A percentile compares a stretch with the other conserved stretches of the same genome.
Conservation (phyloP, 768 basidiomycete species). For the Collybia sordida region DNA sequence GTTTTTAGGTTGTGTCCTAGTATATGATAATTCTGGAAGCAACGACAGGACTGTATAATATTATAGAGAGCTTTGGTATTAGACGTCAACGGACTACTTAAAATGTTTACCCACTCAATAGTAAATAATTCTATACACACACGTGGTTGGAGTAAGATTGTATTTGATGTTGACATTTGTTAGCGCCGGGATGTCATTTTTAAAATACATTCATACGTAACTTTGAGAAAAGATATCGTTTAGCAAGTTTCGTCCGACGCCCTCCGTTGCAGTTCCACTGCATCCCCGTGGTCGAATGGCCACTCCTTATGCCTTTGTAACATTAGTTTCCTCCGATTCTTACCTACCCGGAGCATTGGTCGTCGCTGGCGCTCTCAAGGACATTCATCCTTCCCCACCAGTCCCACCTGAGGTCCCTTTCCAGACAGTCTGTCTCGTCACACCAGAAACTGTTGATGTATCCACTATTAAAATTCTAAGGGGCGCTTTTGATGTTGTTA, state of each 20-base stretch:
- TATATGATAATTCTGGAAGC: conserved; percentile 15
- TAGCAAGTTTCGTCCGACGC: conserved; percentile 5
- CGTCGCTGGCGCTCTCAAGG: conserved; percentile 80
- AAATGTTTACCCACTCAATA: too few species aligned
- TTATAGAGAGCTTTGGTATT: too few species aligned
- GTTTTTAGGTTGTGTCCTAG: conserved; percentile 25
- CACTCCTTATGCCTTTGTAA: conserved; percentile 78
- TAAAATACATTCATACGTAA: conserved; percentile 1
- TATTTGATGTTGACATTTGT: too few species aligned
- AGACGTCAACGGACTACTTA: too few species aligned
- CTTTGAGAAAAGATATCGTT: conserved; percentile 2
- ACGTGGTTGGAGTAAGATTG: too few species aligned
- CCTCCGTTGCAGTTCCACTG: conserved; percentile 19
- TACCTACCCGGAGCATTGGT: conserved; percentile 94
- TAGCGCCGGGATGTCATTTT: background rate
- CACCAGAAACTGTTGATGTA: conserved; percentile 91
- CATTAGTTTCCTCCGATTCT: conserved; percentile 86
- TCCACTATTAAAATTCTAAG: conserved; percentile 76
- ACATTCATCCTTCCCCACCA: conserved; percentile 66
- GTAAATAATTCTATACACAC: too few species aligned
- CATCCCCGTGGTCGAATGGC: conserved; percentile 50
- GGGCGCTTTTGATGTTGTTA: conserved; percentile 77
- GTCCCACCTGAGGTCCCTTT: conserved; percentile 64
- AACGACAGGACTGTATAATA: too few species aligned
- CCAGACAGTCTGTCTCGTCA: conserved; percentile 86